These are phyloP conservation scores for Acanthamoeba healyi DNA, from an alignment of 208 protist genomes.

Conservation along the genomic window DNA sequence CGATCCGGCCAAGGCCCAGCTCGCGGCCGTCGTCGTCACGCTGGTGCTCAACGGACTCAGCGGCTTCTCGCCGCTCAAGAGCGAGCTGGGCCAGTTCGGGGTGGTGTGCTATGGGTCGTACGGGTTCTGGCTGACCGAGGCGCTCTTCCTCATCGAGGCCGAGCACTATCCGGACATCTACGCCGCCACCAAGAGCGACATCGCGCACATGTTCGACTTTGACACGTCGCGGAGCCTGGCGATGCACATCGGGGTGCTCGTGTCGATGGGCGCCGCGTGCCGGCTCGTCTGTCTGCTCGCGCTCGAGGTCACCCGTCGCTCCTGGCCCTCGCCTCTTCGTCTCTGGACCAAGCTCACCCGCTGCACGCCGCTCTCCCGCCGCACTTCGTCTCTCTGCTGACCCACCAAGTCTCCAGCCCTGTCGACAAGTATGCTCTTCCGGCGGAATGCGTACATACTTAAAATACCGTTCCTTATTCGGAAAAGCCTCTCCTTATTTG, in stretches of 20 bases:
- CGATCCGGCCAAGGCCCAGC: constrained; percentile 35
- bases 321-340: background rate
- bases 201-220: background rate
- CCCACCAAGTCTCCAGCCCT: too few relatives aligned
- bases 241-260: background rate
- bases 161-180: constrained; percentile 67
- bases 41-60: background rate
- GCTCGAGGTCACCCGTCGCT: background rate
- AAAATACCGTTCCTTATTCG: too few relatives aligned
- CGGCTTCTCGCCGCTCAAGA: constrained; percentile 55
- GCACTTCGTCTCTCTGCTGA: too few relatives aligned
- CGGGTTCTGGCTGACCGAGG: constrained; percentile 52
- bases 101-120: constrained; percentile 5
- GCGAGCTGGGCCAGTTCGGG: constrained; percentile 24
- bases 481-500: too few relatives aligned
- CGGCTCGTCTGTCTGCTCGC: background rate
- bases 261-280: background rate
- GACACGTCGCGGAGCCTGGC: background rate
- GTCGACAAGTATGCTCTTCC: too few relatives aligned
- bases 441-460: too few relatives aligned
- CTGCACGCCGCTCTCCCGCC: too few relatives aligned
- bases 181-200: background rate
- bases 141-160: constrained; percentile 50
- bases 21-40: constrained; percentile 30
- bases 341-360: background rate